Evolutionary conservation across 169 alveolate species (phyloP).

Genomic region (Ichthyophthirius multifiliis): DNA sequence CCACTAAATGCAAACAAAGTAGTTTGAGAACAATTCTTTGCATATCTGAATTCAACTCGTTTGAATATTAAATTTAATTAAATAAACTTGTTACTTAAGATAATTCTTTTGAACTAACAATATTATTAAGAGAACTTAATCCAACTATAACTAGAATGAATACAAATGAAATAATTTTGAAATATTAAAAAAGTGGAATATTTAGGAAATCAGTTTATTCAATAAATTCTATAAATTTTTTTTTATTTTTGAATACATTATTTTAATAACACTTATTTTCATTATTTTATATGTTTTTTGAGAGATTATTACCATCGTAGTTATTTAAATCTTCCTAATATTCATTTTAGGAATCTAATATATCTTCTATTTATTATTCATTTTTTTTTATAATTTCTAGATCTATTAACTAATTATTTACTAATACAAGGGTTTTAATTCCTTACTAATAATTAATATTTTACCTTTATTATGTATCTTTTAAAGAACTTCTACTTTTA

Average conservation of each 20-base stretch:
- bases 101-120: too few relatives aligned
- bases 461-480: not conserved
- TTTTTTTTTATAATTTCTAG: not conserved
- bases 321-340: slow-evolving; percentile 2
- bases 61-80: too few relatives aligned
- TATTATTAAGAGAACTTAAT: too few relatives aligned
- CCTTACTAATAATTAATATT: not conserved
- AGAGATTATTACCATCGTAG: not conserved
- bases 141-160: too few relatives aligned
- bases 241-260: not conserved
- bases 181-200: too few relatives aligned
- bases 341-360: not conserved
- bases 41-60: too few relatives aligned
- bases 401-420: not conserved
- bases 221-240: not conserved
- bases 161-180: too few relatives aligned
- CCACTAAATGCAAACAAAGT: too few relatives aligned
- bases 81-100: too few relatives aligned
- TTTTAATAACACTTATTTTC: not conserved
- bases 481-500: not conserved
- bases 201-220: not conserved
- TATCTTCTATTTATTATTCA: not conserved
- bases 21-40: too few relatives aligned
- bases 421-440: not conserved
- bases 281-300: not conserved